phyloP scores from a whole-genome alignment of 805 yeast species.

The Blastobotrys robertii region DNA sequence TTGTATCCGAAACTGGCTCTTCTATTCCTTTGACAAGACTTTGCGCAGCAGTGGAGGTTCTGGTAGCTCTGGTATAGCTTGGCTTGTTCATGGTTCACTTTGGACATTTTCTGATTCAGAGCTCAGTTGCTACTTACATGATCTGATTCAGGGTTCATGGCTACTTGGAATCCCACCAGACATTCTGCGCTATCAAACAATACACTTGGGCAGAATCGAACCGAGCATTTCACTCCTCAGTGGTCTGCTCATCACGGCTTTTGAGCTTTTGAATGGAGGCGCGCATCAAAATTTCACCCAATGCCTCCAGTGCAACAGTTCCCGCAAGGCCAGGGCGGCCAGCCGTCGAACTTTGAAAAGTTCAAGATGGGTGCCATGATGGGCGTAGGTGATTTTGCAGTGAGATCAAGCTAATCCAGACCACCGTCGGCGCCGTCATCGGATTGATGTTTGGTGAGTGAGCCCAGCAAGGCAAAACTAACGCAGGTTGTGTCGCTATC shows the following conservation, averaged over 20 bases:
- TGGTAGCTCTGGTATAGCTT: too few species aligned
- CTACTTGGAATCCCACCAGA: too few species aligned
- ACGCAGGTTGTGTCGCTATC: constrained; percentile 60
- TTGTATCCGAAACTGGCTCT: too few species aligned
- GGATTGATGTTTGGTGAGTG: constrained; percentile 77
- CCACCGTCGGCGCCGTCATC: constrained; percentile 84
- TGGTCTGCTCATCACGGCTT: background rate
- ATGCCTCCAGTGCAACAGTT: constrained; percentile 27
- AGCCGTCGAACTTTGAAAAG: constrained; percentile 84
- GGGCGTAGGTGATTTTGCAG: constrained; percentile 49
- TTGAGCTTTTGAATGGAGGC: background rate
- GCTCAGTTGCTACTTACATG: too few species aligned
- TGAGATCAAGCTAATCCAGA: constrained; percentile 20
- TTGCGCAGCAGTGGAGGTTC: too few species aligned
- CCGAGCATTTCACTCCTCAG: constrained; percentile 2
- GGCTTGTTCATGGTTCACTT: too few species aligned
- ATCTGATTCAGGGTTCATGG: too few species aligned
- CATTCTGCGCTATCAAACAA: too few species aligned
- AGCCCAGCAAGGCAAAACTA: background rate
- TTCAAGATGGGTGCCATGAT: constrained; percentile 97
- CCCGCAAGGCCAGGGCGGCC: constrained; percentile 19
- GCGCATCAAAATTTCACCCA: background rate
- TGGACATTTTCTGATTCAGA: too few species aligned
- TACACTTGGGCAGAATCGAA: too few species aligned
- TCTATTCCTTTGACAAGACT: too few species aligned